Conservation (phyloP, 2,329 filamentous ascomycete species). For the Curvularia sp. region DNA sequence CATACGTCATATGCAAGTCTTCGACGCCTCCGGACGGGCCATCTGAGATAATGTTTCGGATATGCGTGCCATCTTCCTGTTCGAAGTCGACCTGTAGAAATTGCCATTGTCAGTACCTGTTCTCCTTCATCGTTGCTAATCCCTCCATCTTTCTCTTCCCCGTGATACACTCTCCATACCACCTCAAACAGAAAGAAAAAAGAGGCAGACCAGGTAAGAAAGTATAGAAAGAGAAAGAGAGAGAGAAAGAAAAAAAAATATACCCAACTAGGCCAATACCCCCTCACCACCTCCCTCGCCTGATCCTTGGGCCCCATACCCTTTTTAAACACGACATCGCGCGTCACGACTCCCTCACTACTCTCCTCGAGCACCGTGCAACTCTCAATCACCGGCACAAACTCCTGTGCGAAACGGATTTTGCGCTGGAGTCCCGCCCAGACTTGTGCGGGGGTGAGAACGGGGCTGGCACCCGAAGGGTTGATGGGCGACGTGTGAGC, state of each 20-base stretch:
- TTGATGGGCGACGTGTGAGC: slow-evolving; percentile 56
- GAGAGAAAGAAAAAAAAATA: slow-evolving; percentile 9
- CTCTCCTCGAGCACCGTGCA: slow-evolving; percentile 53
- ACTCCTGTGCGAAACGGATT: slow-evolving; percentile 55
- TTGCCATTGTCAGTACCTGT: background rate
- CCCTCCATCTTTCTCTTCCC: no score
- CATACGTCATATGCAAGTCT: slow-evolving; percentile 56
- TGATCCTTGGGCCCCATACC: slow-evolving; percentile 36
- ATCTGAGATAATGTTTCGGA: slow-evolving; percentile 55
- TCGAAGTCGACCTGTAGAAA: slow-evolving; percentile 54
- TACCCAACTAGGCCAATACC: slow-evolving; percentile 52
- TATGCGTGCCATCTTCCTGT: slow-evolving; percentile 52
- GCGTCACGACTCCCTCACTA: slow-evolving; percentile 39
- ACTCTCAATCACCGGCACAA: slow-evolving; percentile 54
- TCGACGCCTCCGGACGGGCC: slow-evolving; percentile 42
- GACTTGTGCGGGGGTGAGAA: slow-evolving; percentile 49
- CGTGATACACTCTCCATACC: no score
- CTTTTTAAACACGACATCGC: slow-evolving; percentile 52
- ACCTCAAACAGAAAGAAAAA: no score
- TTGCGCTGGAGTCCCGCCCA: slow-evolving; percentile 57
- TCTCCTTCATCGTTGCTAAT: no score
- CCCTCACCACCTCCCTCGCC: slow-evolving; percentile 51
- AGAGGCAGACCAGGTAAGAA: no score
- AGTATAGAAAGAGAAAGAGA: no score
- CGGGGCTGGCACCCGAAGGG: slow-evolving; percentile 46